Base-by-base conservation (phyloP, 2,329 filamentous ascomycete species). In the Aspergillus proliferans region DNA sequence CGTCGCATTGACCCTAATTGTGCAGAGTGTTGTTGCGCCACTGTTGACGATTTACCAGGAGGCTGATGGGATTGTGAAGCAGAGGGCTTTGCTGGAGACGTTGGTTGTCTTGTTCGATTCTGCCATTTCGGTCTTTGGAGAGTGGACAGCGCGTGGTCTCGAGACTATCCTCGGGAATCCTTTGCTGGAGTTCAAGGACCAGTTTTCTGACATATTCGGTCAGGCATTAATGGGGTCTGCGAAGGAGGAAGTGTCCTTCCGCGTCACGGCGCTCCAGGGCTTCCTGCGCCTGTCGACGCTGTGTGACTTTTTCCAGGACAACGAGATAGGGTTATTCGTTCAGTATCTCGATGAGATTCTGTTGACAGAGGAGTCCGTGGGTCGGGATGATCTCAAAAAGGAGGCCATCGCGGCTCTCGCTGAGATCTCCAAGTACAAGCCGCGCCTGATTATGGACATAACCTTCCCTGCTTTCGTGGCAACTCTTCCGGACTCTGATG, bases 391-490 rank as follows among this genome's bases (percentile, higher is more conserved):
- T 50, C 67, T 84, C 30, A 81, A 81, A 53, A 73, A 77, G 50
- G 75, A 79, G 52, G 80, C 82, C 5, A 79, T 85, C 51, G 67
- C 72, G 30, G 76, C 78, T 21, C 71, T 87, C 41, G 75, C 80
- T 3, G 77, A 82, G 30, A 76, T 86, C 39, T 83, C 83, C 6
- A 78, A 78, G 51, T 75, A 81, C 51, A 83, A 82, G 57, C 80
- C 83, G 15, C 75, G 77, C 43, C 67, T 83, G 9, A 80, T 86
- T 24, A 78, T 84, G 58, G 77, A 84, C 43, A 82, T 82, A 49
- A 81, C 82, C 0, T 81, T 86, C 57, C 83, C 83, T 22, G 79
- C 80, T 4, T 84, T 86, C 60, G 76, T 86, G 65, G 81, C 82
- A 3, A 77, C 79, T 36, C 66, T 87, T 3, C 84, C 83, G 1